Conservation (phyloP, 306 rosid genomes). For the Alnus rubra region DNA sequence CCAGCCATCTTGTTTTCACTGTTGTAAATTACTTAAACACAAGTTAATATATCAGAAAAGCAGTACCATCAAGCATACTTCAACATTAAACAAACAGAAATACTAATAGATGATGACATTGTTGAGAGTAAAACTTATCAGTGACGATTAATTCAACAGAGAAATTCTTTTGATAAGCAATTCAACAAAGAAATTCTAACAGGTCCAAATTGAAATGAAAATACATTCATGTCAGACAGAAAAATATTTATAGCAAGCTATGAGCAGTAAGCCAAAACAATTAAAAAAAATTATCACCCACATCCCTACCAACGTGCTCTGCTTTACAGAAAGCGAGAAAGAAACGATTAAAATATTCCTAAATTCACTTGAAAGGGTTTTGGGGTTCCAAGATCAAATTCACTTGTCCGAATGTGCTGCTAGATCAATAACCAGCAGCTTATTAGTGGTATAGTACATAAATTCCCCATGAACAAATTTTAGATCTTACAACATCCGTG, state of each 20-base stretch:
- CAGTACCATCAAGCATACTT: slow-evolving; percentile 26
- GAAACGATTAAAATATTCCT: not conserved
- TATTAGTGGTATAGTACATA: not conserved
- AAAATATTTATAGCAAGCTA: not conserved
- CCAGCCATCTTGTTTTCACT: slow-evolving; percentile 97
- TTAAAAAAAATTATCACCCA: not conserved
- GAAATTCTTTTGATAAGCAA: not conserved
- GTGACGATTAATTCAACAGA: not conserved
- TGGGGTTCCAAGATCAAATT: too few relatives aligned
- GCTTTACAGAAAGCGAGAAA: not conserved
- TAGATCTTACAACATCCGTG: not conserved
- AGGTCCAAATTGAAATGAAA: not conserved
- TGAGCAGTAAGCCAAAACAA: not conserved
- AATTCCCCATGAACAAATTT: not conserved
- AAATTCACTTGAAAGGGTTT: not conserved
- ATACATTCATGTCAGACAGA: not conserved
- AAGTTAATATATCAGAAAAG: slow-evolving; percentile 69
- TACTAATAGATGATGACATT: not conserved
- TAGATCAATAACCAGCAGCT: not conserved
- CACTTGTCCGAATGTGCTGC: too few relatives aligned
- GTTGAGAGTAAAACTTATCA: not conserved
- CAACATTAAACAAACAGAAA: slow-evolving; percentile 5
- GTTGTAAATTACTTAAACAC: slow-evolving; percentile 78
- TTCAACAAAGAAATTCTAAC: not conserved
- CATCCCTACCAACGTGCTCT: not conserved